Evolutionary conservation across 495 filamentous ascomycete species (phyloP).

Genomic region (Recurvomyces mirabilis): DNA sequence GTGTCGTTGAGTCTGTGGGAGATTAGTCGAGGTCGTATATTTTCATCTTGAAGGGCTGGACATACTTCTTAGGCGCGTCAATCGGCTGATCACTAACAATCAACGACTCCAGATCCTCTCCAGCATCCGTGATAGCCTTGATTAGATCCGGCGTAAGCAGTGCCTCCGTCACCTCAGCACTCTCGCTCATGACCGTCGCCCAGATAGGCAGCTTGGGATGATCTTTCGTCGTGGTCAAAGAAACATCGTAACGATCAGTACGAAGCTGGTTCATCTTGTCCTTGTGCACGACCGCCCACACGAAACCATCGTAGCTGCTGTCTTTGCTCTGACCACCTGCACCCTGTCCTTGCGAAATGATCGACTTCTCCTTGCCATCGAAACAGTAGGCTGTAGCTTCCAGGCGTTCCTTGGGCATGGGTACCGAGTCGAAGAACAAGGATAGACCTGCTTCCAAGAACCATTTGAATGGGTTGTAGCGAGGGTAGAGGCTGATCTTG

Average conservation of each 20-base stretch:
- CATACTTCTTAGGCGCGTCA: constrained; percentile 81
- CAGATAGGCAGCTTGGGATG: constrained; percentile 80
- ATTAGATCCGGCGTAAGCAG: constrained; percentile 76
- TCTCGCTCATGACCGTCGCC: constrained; percentile 93
- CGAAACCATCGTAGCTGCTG: constrained; percentile 78
- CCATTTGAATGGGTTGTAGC: constrained; percentile 75
- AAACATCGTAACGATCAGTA: constrained; percentile 88
- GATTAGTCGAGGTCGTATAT: neutral
- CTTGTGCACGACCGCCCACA: constrained; percentile 94
- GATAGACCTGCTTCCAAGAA: constrained; percentile 53
- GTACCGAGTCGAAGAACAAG: constrained; percentile 70
- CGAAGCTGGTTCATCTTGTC: constrained; percentile 79
- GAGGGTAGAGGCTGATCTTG: constrained; percentile 69
- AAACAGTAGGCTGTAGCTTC: constrained; percentile 74
- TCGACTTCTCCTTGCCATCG: constrained; percentile 75
- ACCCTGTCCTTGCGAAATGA: constrained; percentile 46
- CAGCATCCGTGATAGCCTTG: constrained; percentile 66
- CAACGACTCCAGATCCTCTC: constrained; percentile 73
- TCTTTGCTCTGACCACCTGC: constrained; percentile 35
- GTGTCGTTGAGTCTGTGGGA: constrained; percentile 68
- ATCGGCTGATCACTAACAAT: constrained; percentile 84
- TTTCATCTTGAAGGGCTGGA: neutral
- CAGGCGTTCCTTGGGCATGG: constrained; percentile 53
- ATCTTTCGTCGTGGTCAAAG: constrained; percentile 84
- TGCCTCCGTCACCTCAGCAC: constrained; percentile 82